These are phyloP conservation scores for Gamsiella multidivaricata DNA, from an alignment of 192 early-diverging fungal species.

Conservation along the genomic window DNA sequence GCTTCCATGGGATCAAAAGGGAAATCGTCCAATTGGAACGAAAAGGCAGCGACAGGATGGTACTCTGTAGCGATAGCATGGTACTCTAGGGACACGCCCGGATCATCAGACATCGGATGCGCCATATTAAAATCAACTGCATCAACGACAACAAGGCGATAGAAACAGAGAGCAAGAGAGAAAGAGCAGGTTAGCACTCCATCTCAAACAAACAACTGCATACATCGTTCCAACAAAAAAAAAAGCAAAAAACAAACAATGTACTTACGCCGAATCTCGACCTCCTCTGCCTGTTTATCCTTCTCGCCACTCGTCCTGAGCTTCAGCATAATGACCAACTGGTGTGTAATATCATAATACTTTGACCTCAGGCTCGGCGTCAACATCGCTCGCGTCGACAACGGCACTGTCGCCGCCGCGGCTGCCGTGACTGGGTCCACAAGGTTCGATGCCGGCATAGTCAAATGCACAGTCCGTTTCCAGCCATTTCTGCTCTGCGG, in stretches of 20 bases:
- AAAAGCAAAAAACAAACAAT: neutral
- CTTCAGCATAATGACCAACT: slow-evolving; percentile 7
- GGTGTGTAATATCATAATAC: slow-evolving; percentile 12
- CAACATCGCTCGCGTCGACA: neutral
- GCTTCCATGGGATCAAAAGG: neutral
- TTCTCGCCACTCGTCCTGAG: slow-evolving; percentile 20
- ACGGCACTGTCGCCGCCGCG: neutral
- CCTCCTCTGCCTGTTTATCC: slow-evolving; percentile 10
- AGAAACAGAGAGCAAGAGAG: slow-evolving; percentile 2
- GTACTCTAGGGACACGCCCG: neutral
- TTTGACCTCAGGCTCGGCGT: neutral
- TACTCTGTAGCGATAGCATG: neutral
- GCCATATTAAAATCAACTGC: slow-evolving; percentile 8
- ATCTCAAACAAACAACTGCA: no score
- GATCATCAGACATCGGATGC: neutral
- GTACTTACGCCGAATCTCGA: slow-evolving; percentile 18
- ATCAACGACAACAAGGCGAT: neutral
- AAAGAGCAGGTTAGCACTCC: neutral
- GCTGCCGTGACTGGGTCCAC: neutral
- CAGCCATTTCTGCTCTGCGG: slow-evolving; percentile 15
- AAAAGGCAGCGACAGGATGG: slow-evolving; percentile 7
- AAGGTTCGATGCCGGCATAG: neutral
- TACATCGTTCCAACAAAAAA: neutral
- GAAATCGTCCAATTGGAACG: neutral
- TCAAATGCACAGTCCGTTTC: slow-evolving; percentile 1